Evolutionary conservation across 495 filamentous ascomycete species (phyloP).

Genomic region (Aeminium ludgeri): DNA sequence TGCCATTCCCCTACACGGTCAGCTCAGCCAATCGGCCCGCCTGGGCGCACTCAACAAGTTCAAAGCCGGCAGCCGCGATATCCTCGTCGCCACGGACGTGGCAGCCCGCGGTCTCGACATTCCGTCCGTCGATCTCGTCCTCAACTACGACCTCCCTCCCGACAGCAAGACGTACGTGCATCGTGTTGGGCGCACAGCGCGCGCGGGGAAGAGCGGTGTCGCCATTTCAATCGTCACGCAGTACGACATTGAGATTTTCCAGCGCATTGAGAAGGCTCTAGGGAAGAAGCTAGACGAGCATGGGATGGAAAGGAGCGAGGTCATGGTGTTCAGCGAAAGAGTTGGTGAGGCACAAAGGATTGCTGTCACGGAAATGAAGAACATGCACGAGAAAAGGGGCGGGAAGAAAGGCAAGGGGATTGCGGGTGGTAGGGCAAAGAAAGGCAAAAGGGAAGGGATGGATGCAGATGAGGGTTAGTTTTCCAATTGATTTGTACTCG

Average conservation of each 20-base stretch:
- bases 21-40: conserved; percentile 68
- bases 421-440: conserved; percentile 9
- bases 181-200: conserved; percentile 80
- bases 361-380: conserved; percentile 70
- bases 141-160: conserved; percentile 71
- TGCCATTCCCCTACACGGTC: conserved; percentile 82
- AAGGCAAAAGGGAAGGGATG: conserved; percentile 53
- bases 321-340: conserved; percentile 62
- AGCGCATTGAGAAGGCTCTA: conserved; percentile 68
- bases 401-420: conserved; percentile 24
- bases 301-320: conserved; percentile 57
- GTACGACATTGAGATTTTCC: conserved; percentile 78
- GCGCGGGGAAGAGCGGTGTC: conserved; percentile 74
- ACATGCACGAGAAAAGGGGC: conserved; percentile 55
- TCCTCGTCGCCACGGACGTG: conserved; percentile 91
- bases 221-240: conserved; percentile 73
- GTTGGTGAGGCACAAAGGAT: conserved; percentile 73
- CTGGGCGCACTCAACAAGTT: conserved; percentile 81
- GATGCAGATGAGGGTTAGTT: conserved; percentile 57
- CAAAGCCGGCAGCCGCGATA: conserved; percentile 51
- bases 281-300: conserved; percentile 58
- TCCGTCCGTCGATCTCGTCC: conserved; percentile 70
- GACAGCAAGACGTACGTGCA: conserved; percentile 92
- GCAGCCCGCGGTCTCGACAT: conserved; percentile 92
- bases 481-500: too few species aligned